Percentiles rank a stretch among this genome's conserved stretches.
Evolutionary conservation across 805 yeast species (phyloP).

Genomic region (Monosporozyma aquatica): DNA sequence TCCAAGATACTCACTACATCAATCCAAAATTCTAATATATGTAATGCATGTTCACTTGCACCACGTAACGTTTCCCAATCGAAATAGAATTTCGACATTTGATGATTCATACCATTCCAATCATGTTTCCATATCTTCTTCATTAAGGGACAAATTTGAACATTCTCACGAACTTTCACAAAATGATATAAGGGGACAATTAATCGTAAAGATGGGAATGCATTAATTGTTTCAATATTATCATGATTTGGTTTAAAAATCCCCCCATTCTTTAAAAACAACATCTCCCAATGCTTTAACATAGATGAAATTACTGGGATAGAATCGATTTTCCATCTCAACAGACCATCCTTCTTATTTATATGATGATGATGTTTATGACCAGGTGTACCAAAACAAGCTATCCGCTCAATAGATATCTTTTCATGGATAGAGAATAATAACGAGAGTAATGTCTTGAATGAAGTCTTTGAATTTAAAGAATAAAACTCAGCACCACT

Average conservation of each 20-base stretch:
- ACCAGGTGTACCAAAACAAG: conserved; percentile 9
- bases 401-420: conserved; percentile 43
- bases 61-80: conserved; percentile 60
- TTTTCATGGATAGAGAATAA: conserved; percentile 60
- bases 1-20: conserved; percentile 56
- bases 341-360: conserved; percentile 27
- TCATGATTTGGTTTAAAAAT: conserved; percentile 42
- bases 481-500: conserved; percentile 32
- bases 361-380: neutral
- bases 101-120: conserved; percentile 56
- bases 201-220: conserved; percentile 49
- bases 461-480: conserved; percentile 27
- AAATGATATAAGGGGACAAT: conserved; percentile 57
- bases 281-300: conserved; percentile 58
- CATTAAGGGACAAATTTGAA: conserved; percentile 52
- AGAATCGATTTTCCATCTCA: conserved; percentile 55
- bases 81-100: conserved; percentile 36
- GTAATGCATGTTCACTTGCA: conserved; percentile 47
- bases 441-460: conserved; percentile 41
- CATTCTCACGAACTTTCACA: conserved; percentile 57
- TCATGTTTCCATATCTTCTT: conserved; percentile 53
- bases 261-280: conserved; percentile 57
- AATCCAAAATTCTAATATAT: conserved; percentile 60
- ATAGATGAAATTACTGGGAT: conserved; percentile 50
- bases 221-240: conserved; percentile 33